Conservation (phyloP, 306 rosid genomes). For the Sindora glabra region DNA sequence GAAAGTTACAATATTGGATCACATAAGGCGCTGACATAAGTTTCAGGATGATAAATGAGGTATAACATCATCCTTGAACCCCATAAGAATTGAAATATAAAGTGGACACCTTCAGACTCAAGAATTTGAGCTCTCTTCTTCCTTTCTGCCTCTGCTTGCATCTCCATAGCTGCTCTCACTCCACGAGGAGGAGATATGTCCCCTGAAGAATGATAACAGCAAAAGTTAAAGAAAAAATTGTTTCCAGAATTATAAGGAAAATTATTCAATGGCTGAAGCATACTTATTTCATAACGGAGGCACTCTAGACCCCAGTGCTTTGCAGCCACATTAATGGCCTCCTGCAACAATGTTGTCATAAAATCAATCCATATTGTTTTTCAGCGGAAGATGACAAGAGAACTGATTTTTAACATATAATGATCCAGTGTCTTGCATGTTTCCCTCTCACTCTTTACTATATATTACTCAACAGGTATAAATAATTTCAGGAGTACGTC, state of each 20-base stretch:
- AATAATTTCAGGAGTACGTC: no score
- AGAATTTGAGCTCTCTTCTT: constrained; percentile 96
- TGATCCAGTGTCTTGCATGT: no score
- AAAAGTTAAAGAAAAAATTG: neutral
- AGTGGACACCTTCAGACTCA: constrained; percentile 77
- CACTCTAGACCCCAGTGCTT: constrained; percentile 89
- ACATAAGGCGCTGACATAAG: neutral
- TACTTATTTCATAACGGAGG: constrained; percentile 93
- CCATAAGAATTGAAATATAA: neutral
- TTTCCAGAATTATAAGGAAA: neutral
- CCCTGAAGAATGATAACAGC: constrained; percentile 45
- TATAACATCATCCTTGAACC: constrained; percentile 1
- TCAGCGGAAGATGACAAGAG: neutral
- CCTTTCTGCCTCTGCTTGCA: constrained; percentile 99
- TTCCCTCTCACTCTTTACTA: no score
- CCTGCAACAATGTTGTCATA: constrained; percentile 46
- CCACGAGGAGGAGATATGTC: constrained; percentile 97
- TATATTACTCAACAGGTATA: no score
- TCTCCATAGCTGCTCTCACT: constrained; percentile 93
- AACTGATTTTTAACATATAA: no score
- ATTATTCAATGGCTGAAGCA: constrained; percentile 16
- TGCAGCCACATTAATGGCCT: constrained; percentile 78
- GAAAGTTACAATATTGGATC: constrained; percentile 5
- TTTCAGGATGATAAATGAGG: constrained; percentile 9
- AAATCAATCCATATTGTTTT: constrained; percentile 8